Evolutionary conservation across 1,139 yeast species (phyloP), one percentile per base, ranked within the genome.

Genomic region (Nakaseomyces nivariensis): DNA sequence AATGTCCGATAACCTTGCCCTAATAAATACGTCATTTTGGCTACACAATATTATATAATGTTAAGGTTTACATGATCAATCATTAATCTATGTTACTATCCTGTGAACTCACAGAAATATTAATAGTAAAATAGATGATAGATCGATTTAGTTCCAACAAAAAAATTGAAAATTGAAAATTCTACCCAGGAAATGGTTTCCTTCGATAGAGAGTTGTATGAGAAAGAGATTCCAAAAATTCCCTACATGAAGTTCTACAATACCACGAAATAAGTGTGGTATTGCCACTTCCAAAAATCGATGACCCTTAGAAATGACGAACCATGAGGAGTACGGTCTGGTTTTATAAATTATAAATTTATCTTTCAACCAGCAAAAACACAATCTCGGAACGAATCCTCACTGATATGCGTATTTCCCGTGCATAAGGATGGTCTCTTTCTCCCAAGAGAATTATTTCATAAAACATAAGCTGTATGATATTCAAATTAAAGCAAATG

Each of bases 351-450:
- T 80, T 85, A 47, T 43, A 26, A 38, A 7, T 38, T 92, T 89
- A 56, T 61, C 59, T 90, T 90, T 90, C 97, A 90, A 90, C 97
- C 95, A 90, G 98, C 98, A 90, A 90, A 89, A 86, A 90, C 97
- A 90, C 95, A 95, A 88, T 88, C 98, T 90, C 98, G 97, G 97
- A 41, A 92, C 96, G 96, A 89, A 89, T 92, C 97, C 97, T 90
- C 98, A 90, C 96, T 89, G 97, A 90, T 87, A 88, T 95, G 95
- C 96, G 97, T 90, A 90, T 89, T 89, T 96, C 97, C 97, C 97
- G 86, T 85, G 98, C 97, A 90, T 88, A 92, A 90, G 85, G 96
- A 89, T 89, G 67, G 65, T 49, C 46, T 38, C n/a, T 25, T 26
- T 38, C 13, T 5, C 13, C 29, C 9, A 10, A 38, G 9, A 24